phyloP scores from a whole-genome alignment of 2,329 filamentous ascomycete genomes.

The Fusarium sp. region DNA sequence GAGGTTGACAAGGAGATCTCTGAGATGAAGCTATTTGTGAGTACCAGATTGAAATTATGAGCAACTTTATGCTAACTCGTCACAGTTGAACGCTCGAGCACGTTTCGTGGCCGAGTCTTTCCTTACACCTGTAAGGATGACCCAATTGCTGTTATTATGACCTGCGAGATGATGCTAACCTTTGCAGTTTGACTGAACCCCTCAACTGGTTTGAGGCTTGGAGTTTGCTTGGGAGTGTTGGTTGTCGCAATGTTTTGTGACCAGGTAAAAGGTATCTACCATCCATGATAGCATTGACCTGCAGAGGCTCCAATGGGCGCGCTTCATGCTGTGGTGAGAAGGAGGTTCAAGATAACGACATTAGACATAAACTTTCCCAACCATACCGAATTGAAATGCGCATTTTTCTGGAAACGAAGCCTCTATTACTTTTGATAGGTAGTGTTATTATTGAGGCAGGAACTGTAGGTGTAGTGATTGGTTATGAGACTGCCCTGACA shows the following conservation, averaged over 20 bases:
- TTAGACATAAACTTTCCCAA: conserved; percentile 43
- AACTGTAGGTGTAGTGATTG: not conserved
- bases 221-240: conserved; percentile 32
- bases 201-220: conserved; percentile 40
- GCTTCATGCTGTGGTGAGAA: conserved; percentile 21
- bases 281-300: conserved; percentile 26
- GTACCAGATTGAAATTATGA: conserved; percentile 52
- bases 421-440: not conserved
- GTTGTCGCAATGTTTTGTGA: conserved; percentile 28
- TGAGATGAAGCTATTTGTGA: conserved; percentile 99
- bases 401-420: conserved; percentile 28
- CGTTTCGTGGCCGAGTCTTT: conserved; percentile 99
- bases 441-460: not conserved
- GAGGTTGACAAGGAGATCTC: conserved; percentile 99
- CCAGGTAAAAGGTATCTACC: conserved; percentile 23
- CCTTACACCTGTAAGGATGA: conserved; percentile 81
- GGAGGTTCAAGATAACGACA: conserved; percentile 31
- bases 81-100: conserved; percentile 91
- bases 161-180: conserved; percentile 16
- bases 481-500: not conserved
- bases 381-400: conserved; percentile 38
- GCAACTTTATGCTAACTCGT: conserved; percentile 29
- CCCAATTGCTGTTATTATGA: not conserved
- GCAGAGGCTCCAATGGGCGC: conserved; percentile 14
- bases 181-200: conserved; percentile 52